These are phyloP conservation scores for Penicillium simplicissimum DNA, from an alignment of 495 filamentous ascomycete species.

Conservation along the genomic window DNA sequence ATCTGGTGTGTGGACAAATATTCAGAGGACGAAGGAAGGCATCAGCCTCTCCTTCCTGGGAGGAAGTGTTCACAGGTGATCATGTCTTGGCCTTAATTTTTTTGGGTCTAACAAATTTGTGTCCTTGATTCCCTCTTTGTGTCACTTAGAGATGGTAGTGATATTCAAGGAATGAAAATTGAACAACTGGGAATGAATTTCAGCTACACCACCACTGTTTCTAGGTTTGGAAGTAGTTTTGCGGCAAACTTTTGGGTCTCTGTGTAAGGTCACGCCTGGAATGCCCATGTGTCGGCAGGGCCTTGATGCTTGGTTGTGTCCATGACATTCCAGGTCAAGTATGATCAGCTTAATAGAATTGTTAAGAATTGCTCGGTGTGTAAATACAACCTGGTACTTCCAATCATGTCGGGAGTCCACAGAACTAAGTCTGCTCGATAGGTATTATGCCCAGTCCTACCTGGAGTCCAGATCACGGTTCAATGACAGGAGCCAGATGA, in stretches of 20 bases:
- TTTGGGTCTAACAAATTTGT: background rate
- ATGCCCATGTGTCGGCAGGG: too few species aligned
- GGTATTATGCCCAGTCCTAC: too few species aligned
- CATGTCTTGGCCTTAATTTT: background rate
- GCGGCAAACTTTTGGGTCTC: background rate
- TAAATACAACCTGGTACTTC: too few species aligned
- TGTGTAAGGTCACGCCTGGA: background rate
- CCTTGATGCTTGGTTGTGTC: too few species aligned
- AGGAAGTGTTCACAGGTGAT: background rate
- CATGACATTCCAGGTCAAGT: too few species aligned
- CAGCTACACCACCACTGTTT: background rate
- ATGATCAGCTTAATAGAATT: too few species aligned
- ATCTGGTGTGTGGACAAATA: background rate
- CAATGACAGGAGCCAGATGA: too few species aligned
- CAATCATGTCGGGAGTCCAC: too few species aligned
- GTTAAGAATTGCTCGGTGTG: too few species aligned
- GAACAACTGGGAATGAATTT: background rate
- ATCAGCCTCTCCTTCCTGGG: background rate
- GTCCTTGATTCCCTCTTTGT: background rate
- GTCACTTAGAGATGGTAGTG: background rate
- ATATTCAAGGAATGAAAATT: background rate
- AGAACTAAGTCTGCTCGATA: too few species aligned
- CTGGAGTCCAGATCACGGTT: too few species aligned
- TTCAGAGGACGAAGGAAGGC: background rate
- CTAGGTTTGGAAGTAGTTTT: background rate